phyloP scores from a whole-genome alignment of 805 yeast genomes.

The Cyberlindnera xylosilytica region DNA sequence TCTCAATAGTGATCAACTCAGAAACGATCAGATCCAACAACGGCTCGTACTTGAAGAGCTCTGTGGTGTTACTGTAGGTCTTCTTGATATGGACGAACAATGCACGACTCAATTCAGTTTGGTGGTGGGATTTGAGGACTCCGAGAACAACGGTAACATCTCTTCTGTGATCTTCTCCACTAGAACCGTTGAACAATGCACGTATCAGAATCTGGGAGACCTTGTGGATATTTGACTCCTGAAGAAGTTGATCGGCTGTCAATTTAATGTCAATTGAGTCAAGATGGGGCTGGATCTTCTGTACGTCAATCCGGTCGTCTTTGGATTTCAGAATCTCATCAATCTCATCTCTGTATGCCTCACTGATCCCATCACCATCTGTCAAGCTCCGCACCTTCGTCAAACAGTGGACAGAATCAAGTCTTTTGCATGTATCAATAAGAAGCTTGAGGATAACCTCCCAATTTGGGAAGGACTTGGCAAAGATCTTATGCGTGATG shows the following conservation, averaged over 20 bases:
- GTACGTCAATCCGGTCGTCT: not conserved
- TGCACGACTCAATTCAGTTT: constrained; percentile 25
- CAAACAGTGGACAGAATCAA: constrained; percentile 8
- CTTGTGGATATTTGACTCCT: constrained; percentile 17
- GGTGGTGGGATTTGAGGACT: constrained; percentile 21
- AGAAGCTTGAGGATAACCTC: not conserved
- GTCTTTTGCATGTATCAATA: constrained; percentile 7
- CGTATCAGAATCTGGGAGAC: constrained; percentile 24
- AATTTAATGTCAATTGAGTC: constrained; percentile 9
- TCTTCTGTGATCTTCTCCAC: constrained; percentile 6
- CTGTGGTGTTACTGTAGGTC: constrained; percentile 28
- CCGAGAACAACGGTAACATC: constrained; percentile 19
- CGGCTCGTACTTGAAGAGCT: constrained; percentile 34
- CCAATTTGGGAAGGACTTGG: constrained; percentile 2
- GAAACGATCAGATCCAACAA: constrained; percentile 36
- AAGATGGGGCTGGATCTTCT: constrained; percentile 2
- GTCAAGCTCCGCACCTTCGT: constrained; percentile 9
- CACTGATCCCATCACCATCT: not conserved
- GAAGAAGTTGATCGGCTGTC: constrained; percentile 11
- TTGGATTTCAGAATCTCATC: constrained; percentile 3
- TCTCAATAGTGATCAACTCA: constrained; percentile 33
- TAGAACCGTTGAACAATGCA: constrained; percentile 17
- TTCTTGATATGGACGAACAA: constrained; percentile 28
- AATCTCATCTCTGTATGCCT: constrained; percentile 8
- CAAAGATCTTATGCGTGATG: constrained; percentile 5